A percentile compares a stretch with the other conserved stretches of the same genome.
Evolutionary conservation across 768 basidiomycete species (phyloP).

Genomic region (Kwoniella dejecticola): DNA sequence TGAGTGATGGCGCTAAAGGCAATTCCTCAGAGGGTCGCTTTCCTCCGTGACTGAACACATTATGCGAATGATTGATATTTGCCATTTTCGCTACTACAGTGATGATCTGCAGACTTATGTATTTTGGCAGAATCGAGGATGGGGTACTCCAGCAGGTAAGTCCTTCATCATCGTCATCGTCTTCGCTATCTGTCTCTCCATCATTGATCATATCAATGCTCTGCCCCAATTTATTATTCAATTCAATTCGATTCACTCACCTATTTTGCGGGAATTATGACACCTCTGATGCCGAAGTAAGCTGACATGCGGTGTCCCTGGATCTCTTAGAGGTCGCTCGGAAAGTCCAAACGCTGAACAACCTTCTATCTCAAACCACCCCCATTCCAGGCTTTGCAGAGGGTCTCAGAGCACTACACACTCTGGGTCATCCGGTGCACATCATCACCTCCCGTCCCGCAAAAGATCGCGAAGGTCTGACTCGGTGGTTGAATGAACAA

Average conservation of each 20-base stretch:
- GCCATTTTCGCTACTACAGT: slow-evolving; percentile 5
- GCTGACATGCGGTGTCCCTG: background rate
- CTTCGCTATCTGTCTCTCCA: no score
- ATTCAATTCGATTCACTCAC: no score
- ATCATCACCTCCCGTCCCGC: slow-evolving; percentile 43
- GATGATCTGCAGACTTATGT: slow-evolving; percentile 32
- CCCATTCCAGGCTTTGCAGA: slow-evolving; percentile 32
- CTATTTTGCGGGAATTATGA: no score
- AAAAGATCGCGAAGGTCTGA: slow-evolving; percentile 16
- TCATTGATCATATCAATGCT: no score
- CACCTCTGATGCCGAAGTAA: no score
- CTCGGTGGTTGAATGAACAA: slow-evolving; percentile 37
- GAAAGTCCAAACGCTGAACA: slow-evolving; percentile 25
- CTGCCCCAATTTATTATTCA: no score
- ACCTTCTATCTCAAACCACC: slow-evolving; percentile 24
- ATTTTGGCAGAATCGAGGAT: slow-evolving; percentile 40
- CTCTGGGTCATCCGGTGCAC: slow-evolving; percentile 45
- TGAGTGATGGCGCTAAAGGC: slow-evolving; percentile 16
- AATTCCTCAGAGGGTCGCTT: background rate
- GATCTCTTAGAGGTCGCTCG: slow-evolving; percentile 26
- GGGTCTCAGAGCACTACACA: slow-evolving; percentile 28
- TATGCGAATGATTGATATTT: background rate
- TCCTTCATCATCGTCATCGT: background rate
- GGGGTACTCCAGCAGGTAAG: slow-evolving; percentile 40
- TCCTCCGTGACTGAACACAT: background rate